Conservation (phyloP, 2,329 filamentous ascomycete genomes). For the Penicillium sp. region DNA sequence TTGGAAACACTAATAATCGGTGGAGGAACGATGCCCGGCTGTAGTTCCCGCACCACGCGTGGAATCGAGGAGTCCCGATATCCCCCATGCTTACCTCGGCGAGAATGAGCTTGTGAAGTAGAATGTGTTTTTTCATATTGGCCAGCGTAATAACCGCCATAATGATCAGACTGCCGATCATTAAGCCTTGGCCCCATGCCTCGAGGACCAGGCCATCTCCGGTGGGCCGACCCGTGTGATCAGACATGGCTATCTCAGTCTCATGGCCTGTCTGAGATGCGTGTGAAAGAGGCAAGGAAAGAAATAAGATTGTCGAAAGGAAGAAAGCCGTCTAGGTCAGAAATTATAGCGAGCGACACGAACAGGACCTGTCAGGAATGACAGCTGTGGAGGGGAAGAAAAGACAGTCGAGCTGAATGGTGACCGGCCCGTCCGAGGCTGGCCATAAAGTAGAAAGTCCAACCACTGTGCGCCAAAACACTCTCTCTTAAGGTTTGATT, state of each 20-base stretch:
- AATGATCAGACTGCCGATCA: conserved; percentile 46
- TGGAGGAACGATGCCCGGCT: too few species aligned
- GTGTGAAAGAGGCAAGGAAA: background rate
- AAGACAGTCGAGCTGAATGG: background rate
- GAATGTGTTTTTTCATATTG: conserved; percentile 46
- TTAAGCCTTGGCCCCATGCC: conserved; percentile 45
- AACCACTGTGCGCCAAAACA: background rate
- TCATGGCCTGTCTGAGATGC: background rate
- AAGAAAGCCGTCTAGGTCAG: background rate
- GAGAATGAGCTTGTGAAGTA: conserved; percentile 48
- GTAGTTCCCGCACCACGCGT: too few species aligned
- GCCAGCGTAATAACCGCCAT: conserved; percentile 45
- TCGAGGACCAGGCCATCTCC: conserved; percentile 38
- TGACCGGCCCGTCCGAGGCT: background rate
- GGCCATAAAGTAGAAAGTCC: background rate
- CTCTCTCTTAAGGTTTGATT: too few species aligned
- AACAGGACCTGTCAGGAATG: background rate
- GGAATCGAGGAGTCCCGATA: background rate
- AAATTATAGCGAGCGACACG: background rate
- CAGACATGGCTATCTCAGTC: background rate
- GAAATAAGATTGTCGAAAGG: background rate
- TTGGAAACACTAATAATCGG: too few species aligned
- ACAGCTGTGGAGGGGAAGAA: background rate
- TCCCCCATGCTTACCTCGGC: conserved; percentile 35
- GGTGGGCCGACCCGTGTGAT: conserved; percentile 4